phyloP scores from a whole-genome alignment of 2,329 filamentous ascomycete genomes.

The Thelonectria discophora region DNA sequence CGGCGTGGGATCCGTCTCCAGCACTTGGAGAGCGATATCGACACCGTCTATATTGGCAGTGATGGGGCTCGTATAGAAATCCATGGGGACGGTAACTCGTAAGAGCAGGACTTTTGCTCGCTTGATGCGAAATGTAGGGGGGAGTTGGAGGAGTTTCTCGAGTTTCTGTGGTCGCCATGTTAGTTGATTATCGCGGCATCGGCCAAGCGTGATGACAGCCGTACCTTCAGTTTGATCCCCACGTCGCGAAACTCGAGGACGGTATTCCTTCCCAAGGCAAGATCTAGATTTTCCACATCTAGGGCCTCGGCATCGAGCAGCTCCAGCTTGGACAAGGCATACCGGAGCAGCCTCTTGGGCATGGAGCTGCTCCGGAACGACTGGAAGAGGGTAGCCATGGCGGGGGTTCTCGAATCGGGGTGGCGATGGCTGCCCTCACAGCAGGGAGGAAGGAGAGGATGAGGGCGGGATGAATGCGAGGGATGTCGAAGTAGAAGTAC shows the following conservation, averaged over 20 bases:
- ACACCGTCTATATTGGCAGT: conserved; percentile 83
- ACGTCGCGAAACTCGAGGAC: conserved; percentile 89
- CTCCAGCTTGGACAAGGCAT: conserved; percentile 83
- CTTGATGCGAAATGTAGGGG: conserved; percentile 73
- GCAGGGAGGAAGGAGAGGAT: conserved; percentile 16
- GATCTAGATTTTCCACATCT: conserved; percentile 85
- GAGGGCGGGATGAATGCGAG: background rate
- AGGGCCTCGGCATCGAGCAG: conserved; percentile 88
- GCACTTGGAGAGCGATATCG: conserved; percentile 71
- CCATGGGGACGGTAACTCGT: conserved; percentile 84
- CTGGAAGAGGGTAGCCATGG: conserved; percentile 78
- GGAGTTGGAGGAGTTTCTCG: conserved; percentile 76
- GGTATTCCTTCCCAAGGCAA: conserved; percentile 82
- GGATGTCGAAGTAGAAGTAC: background rate
- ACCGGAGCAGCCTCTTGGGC: conserved; percentile 88
- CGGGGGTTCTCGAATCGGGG: conserved; percentile 19
- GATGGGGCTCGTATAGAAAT: conserved; percentile 87
- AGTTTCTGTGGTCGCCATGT: conserved; percentile 70
- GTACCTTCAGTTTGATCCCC: conserved; percentile 78
- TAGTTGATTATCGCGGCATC: conserved; percentile 31
- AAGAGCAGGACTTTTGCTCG: conserved; percentile 80
- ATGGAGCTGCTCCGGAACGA: conserved; percentile 74
- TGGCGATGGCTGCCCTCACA: conserved; percentile 35
- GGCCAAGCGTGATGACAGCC: conserved; percentile 38
- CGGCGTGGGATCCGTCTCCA: conserved; percentile 45